Conservation (phyloP, 495 filamentous ascomycete species). For the Rostrohypoxylon terebratum region DNA sequence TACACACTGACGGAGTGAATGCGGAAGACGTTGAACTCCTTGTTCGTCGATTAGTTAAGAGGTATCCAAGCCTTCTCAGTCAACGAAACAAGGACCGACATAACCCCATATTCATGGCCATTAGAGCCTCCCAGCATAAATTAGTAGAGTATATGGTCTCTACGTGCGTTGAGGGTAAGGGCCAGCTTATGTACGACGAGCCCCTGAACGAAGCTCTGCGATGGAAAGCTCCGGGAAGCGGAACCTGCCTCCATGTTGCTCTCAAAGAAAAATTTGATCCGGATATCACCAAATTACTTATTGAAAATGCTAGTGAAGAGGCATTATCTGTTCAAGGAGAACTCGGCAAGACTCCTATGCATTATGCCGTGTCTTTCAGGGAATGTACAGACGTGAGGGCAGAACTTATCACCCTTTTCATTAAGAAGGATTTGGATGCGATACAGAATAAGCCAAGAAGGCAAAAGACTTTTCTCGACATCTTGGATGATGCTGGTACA, state of each 20-base stretch:
- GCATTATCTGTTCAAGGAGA: neutral
- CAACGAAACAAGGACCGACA: neutral
- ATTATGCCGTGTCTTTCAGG: neutral
- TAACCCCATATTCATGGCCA: conserved; percentile 7
- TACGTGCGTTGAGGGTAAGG: neutral
- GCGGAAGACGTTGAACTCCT: conserved; percentile 3
- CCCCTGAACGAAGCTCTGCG: neutral
- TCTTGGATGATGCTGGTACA: neutral
- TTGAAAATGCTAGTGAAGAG: conserved; percentile 13
- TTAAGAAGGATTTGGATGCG: neutral
- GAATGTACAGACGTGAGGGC: conserved; percentile 1
- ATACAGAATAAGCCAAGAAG: neutral
- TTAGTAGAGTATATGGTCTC: conserved; percentile 9
- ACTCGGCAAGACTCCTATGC: conserved; percentile 3
- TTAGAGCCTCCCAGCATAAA: conserved; percentile 2
- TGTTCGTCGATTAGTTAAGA: neutral
- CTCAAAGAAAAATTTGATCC: neutral
- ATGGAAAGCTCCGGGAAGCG: neutral
- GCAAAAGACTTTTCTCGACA: neutral
- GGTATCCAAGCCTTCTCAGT: neutral
- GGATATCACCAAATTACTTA: neutral
- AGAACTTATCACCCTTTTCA: conserved; percentile 1
- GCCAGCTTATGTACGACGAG: neutral
- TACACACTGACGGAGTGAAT: neutral
- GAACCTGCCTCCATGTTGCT: conserved; percentile 4